Evolutionary conservation across 345 rosid genomes (phyloP).

Genomic region (Luvunga scandens): DNA sequence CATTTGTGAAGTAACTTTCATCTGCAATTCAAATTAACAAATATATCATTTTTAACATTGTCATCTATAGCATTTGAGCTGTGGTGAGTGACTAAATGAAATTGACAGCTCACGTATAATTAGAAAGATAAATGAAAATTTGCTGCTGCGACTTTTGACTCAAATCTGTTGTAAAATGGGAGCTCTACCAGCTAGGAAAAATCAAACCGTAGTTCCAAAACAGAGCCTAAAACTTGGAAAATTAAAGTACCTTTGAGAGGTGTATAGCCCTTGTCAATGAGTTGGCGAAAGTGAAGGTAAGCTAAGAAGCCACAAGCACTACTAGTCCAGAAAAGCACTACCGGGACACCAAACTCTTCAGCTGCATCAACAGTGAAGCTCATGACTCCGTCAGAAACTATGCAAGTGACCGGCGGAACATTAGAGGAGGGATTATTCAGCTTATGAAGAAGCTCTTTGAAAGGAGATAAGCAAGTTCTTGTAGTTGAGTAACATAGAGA

Average conservation of each 20-base stretch:
- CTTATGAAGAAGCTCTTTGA: slow-evolving; percentile 25
- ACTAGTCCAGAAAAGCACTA: slow-evolving; percentile 39
- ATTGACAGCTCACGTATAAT: too few species aligned
- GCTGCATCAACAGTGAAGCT: slow-evolving; percentile 43
- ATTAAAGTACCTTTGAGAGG: slow-evolving; percentile 42
- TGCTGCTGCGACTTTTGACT: too few species aligned
- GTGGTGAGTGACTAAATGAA: too few species aligned
- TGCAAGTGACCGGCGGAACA: slow-evolving; percentile 34
- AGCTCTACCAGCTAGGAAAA: not conserved
- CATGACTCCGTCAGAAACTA: slow-evolving; percentile 45
- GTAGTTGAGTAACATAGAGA: slow-evolving; percentile 38
- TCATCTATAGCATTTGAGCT: too few species aligned
- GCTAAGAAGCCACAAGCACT: slow-evolving; percentile 39
- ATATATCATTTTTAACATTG: too few species aligned
- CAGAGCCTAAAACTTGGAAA: not conserved
- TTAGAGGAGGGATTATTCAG: slow-evolving; percentile 20
- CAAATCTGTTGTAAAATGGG: not conserved
- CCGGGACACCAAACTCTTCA: slow-evolving; percentile 32
- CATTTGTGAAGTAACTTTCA: slow-evolving; percentile 43
- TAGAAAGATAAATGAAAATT: too few species aligned
- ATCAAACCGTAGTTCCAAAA: too few species aligned
- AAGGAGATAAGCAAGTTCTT: slow-evolving; percentile 28
- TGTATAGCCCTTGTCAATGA: slow-evolving; percentile 29
- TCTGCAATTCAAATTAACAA: slow-evolving; percentile 25
- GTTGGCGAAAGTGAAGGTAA: slow-evolving; percentile 21